Conservation (phyloP, 768 basidiomycete species). For the Tricholoma saponaceum region DNA sequence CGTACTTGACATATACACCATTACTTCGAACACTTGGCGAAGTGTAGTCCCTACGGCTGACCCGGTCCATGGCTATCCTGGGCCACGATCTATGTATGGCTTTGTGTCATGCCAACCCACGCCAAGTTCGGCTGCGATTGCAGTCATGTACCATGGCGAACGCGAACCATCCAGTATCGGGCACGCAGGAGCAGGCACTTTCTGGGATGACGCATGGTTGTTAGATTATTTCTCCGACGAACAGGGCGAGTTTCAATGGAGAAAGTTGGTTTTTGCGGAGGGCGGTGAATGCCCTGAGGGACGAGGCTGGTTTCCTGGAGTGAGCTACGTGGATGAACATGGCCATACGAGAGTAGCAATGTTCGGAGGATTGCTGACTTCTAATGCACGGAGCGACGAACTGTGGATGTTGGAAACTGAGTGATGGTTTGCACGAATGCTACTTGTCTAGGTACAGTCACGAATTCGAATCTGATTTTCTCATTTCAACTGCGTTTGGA, state of each 20-base stretch:
- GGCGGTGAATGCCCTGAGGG: background rate
- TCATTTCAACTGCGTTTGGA: no score
- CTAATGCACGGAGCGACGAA: background rate
- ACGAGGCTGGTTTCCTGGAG: background rate
- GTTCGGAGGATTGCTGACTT: background rate
- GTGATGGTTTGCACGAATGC: background rate
- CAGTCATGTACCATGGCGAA: background rate
- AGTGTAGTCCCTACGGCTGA: background rate
- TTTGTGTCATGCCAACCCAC: background rate
- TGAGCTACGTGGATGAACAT: background rate
- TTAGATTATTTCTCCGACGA: background rate
- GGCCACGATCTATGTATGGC: background rate
- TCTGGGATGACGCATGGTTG: background rate
- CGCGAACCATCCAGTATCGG: background rate
- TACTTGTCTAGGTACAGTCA: no score
- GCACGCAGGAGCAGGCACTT: background rate
- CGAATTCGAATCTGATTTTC: no score
- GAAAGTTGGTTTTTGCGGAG: background rate
- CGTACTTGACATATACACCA: background rate
- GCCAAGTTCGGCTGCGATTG: background rate
- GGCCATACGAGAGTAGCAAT: background rate
- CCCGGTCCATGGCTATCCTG: background rate
- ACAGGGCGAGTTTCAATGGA: background rate
- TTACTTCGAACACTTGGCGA: background rate
- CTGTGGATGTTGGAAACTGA: background rate